phyloP scores from a whole-genome alignment of 495 filamentous ascomycete genomes.

The Penicillium diatomitis region DNA sequence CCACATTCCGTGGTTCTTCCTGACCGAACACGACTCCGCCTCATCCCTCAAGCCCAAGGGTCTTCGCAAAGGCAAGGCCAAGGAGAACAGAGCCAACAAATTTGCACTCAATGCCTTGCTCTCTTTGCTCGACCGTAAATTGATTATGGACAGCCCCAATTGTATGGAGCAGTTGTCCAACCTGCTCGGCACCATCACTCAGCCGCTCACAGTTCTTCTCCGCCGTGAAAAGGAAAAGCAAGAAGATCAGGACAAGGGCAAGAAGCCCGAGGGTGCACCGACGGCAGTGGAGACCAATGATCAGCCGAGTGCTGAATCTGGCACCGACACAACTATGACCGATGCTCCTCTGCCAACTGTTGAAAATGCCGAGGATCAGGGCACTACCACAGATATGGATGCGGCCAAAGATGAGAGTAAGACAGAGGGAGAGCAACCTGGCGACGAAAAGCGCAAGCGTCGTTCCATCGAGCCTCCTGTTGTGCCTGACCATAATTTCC shows the following conservation, averaged over 20 bases:
- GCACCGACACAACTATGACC: conserved; percentile 34
- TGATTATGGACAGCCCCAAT: conserved; percentile 88
- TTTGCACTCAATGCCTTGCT: conserved; percentile 89
- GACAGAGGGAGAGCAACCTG: conserved; percentile 36
- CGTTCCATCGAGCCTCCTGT: conserved; percentile 69
- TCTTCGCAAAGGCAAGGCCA: conserved; percentile 79
- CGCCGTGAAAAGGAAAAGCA: conserved; percentile 72
- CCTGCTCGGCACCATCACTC: conserved; percentile 78
- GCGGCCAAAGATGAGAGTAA: conserved; percentile 31
- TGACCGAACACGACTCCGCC: conserved; percentile 83
- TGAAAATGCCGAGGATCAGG: conserved; percentile 21
- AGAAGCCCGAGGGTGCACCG: conserved; percentile 30
- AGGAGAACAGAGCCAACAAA: conserved; percentile 71
- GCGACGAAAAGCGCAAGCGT: conserved; percentile 62
- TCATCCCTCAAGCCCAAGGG: conserved; percentile 64
- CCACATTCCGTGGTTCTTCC: conserved; percentile 83
- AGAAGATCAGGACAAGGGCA: conserved; percentile 50
- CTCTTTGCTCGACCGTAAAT: conserved; percentile 74
- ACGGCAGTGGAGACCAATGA: conserved; percentile 15
- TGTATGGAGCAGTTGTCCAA: conserved; percentile 92
- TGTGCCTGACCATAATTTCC: conserved; percentile 82
- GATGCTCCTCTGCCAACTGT: conserved; percentile 30
- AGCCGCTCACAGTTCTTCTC: conserved; percentile 72
- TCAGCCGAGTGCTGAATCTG: conserved; percentile 13
- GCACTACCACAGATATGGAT: conserved; percentile 18